A percentile compares a stretch with the other conserved stretches of the same genome.
Evolutionary conservation across 1,139 yeast genomes (phyloP).

Genomic region (Lodderomyces oxycetoniae): DNA sequence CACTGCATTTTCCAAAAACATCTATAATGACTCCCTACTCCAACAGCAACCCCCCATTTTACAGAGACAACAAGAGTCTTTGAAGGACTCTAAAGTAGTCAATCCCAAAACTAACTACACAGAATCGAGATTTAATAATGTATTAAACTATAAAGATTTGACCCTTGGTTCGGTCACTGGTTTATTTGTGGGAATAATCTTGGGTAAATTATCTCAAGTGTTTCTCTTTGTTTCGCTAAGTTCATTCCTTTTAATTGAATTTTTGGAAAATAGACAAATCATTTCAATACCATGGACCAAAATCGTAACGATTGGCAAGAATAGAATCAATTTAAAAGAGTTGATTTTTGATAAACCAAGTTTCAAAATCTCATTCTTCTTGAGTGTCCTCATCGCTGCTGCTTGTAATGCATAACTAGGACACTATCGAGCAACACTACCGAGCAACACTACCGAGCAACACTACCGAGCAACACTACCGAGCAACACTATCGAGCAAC

Average conservation of each 20-base stretch:
- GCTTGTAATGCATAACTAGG: too few relatives aligned
- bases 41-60: slow-evolving; percentile 1
- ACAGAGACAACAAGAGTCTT: slow-evolving; percentile 3
- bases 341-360: slow-evolving; percentile 59
- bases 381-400: slow-evolving; percentile 63
- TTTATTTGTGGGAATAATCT: slow-evolving; percentile 53
- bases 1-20: slow-evolving; percentile 9
- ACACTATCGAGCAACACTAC: too few relatives aligned
- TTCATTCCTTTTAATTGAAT: slow-evolving; percentile 50
- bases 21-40: slow-evolving; percentile 11
- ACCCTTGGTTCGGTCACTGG: slow-evolving; percentile 69
- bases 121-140: slow-evolving; percentile 29
- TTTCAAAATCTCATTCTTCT: slow-evolving; percentile 57
- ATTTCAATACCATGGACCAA: slow-evolving; percentile 48
- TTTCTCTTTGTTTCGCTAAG: slow-evolving; percentile 51
- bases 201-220: slow-evolving; percentile 62
- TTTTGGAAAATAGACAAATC: slow-evolving; percentile 55
- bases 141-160: slow-evolving; percentile 58
- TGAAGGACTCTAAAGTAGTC: slow-evolving; percentile 3
- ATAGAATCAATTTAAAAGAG: slow-evolving; percentile 45
- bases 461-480: too few relatives aligned
- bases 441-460: too few relatives aligned
- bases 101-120: slow-evolving; percentile 5
- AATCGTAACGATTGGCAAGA: slow-evolving; percentile 42
- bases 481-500: too few relatives aligned